A percentile compares a stretch with the other conserved stretches of the same genome.
Conservation (phyloP, 1,284 basidiomycete species). For the Anthracocystis panici-leucophaei region DNA sequence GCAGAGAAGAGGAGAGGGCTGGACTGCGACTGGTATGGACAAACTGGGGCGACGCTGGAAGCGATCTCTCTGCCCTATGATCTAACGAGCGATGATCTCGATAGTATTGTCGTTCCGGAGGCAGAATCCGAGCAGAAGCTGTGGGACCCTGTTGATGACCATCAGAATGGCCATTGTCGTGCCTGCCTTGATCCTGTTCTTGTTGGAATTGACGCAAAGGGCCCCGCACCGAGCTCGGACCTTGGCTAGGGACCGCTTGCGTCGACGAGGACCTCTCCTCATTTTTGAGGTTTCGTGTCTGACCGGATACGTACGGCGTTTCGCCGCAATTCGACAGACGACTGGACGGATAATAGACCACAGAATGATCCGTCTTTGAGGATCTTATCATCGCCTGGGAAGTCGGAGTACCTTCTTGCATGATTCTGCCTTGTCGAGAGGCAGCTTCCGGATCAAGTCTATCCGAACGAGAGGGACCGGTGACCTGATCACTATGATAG, state of each 20-base stretch:
- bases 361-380: neutral
- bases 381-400: conserved; percentile 3
- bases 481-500: neutral
- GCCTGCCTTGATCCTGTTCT: neutral
- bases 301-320: too few relatives aligned
- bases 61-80: neutral
- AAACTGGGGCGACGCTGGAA: neutral
- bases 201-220: neutral
- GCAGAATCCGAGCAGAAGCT: neutral
- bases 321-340: neutral
- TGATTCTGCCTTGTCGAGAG: neutral
- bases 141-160: neutral
- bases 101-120: neutral
- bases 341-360: neutral
- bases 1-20: neutral
- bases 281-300: neutral
- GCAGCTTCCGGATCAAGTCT: neutral
- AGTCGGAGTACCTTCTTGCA: neutral
- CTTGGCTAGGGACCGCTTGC: conserved; percentile 18
- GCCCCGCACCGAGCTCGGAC: neutral
- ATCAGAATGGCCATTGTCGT: neutral
- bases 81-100: neutral
- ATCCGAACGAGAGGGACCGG: neutral
- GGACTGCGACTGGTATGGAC: neutral
- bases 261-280: conserved; percentile 7